Evolutionary conservation across 768 basidiomycete genomes (phyloP).

Genomic region (Sarcodon sp.): DNA sequence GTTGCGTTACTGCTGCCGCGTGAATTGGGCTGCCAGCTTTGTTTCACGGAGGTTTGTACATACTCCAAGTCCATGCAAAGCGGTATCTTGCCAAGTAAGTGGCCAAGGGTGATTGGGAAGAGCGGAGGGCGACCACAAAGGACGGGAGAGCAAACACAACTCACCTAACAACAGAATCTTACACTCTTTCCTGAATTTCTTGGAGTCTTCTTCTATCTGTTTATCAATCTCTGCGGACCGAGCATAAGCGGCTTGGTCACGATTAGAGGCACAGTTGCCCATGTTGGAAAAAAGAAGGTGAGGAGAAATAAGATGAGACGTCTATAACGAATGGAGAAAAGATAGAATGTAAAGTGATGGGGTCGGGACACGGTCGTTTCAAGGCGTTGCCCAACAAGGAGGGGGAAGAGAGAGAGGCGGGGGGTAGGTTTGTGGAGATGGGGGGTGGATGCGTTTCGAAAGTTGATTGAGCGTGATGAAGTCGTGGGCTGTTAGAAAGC

Average conservation of each 20-base stretch:
- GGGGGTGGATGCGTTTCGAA: neutral
- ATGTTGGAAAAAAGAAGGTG: conserved; percentile 19
- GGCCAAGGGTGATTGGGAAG: too few relatives aligned
- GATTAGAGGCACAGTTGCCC: conserved; percentile 56
- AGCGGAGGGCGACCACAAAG: too few relatives aligned
- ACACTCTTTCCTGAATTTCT: conserved; percentile 75
- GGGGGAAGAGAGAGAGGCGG: neutral
- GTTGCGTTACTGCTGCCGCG: too few relatives aligned
- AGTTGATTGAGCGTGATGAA: neutral
- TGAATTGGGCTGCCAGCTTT: too few relatives aligned
- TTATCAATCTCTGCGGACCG: conserved; percentile 70
- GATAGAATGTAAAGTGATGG: neutral
- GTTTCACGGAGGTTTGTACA: too few relatives aligned
- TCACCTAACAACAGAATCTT: conserved; percentile 86
- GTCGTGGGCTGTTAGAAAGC: neutral
- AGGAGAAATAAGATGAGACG: neutral
- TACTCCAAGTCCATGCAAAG: too few relatives aligned
- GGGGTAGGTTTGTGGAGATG: neutral
- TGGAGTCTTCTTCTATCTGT: conserved; percentile 76
- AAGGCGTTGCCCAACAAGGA: neutral
- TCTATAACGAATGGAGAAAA: neutral
- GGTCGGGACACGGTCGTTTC: neutral
- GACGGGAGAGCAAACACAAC: conserved; percentile 12
- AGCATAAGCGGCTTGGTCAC: conserved; percentile 44
- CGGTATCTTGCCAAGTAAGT: too few relatives aligned